A percentile compares a stretch with the other conserved stretches of the same genome.
Conservation (phyloP, 805 yeast genomes). For the Lachancea kluyveri region DNA sequence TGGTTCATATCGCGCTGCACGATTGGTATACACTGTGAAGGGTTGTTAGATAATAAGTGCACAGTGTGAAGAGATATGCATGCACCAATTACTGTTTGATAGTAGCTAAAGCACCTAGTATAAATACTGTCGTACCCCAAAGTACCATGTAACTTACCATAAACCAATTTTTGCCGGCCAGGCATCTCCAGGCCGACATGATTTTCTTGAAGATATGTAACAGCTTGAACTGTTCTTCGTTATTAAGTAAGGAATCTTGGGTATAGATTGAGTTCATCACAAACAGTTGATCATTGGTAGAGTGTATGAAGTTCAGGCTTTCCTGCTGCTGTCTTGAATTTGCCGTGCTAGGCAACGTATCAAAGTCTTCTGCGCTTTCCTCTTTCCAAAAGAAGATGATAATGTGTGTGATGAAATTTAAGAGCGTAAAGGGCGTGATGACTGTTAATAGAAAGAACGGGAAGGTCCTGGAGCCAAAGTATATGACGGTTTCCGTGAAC, state of each 20-base stretch:
- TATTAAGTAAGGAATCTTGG: constrained; percentile 4
- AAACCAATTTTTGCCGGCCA: constrained; percentile 8
- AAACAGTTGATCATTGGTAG: constrained; percentile 8
- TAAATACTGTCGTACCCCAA: constrained; percentile 8
- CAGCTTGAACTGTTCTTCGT: constrained; percentile 7
- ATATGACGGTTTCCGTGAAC: constrained; percentile 28
- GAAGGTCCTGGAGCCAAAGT: constrained; percentile 31
- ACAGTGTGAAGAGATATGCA: too few species aligned
- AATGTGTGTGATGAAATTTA: constrained; percentile 17
- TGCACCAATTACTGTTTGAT: constrained; percentile 9
- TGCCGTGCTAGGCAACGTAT: constrained; percentile 3
- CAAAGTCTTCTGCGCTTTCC: constrained; percentile 5
- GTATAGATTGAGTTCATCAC: constrained; percentile 9
- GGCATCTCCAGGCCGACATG: constrained; percentile 11
- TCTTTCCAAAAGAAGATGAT: constrained; percentile 23
- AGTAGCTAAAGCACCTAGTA: constrained; percentile 8
- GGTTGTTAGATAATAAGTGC: neutral
- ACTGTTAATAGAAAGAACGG: constrained; percentile 24
- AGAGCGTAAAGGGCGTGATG: constrained; percentile 27
- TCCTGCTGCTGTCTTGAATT: constrained; percentile 5
- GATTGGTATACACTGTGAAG: too few species aligned
- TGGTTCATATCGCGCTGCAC: too few species aligned
- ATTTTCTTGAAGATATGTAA: constrained; percentile 9
- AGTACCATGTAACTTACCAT: constrained; percentile 6
- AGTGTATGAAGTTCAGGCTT: constrained; percentile 7